phyloP scores from a whole-genome alignment of 2,329 filamentous ascomycete species.

The Torrubiellomyces zombiae region DNA sequence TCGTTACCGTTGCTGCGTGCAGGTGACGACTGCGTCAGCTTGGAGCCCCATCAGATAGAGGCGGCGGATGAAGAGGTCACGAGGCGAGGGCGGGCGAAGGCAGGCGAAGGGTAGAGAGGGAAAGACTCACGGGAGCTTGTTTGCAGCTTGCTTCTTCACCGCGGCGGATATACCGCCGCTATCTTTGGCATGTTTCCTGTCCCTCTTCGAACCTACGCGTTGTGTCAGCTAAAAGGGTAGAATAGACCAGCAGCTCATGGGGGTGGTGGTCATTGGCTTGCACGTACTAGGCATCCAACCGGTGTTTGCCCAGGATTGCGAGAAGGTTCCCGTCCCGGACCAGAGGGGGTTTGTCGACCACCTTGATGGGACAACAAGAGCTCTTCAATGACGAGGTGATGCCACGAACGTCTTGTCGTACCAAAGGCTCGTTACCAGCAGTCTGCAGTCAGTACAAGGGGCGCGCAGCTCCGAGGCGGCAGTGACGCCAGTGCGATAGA shows the following conservation, averaged over 20 bases:
- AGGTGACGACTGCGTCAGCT: constrained; percentile 6
- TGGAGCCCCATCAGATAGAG: constrained; percentile 10
- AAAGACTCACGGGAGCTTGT: constrained; percentile 32
- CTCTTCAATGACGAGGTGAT: too few relatives aligned
- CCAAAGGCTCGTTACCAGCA: too few relatives aligned
- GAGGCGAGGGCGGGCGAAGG: constrained; percentile 8
- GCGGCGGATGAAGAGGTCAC: constrained; percentile 10
- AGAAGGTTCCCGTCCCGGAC: constrained; percentile 17
- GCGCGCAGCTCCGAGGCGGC: too few relatives aligned
- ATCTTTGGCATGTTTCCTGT: constrained; percentile 38
- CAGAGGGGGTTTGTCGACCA: too few relatives aligned
- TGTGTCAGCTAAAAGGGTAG: too few relatives aligned
- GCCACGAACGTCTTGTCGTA: too few relatives aligned
- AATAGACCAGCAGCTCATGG: too few relatives aligned
- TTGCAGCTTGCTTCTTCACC: constrained; percentile 34
- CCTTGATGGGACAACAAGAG: too few relatives aligned
- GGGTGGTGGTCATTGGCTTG: constrained; percentile 5
- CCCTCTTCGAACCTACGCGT: too few relatives aligned
- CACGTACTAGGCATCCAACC: constrained; percentile 21
- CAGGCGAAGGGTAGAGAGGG: constrained; percentile 4
- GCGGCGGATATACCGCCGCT: constrained; percentile 33
- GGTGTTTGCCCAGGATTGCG: constrained; percentile 12
- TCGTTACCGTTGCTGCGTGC: constrained; percentile 12
- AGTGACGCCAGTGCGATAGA: too few relatives aligned
- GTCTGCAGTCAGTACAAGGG: too few relatives aligned